Conservation (phyloP, 805 yeast species). For the Zygosaccharomyces rouxii region DNA sequence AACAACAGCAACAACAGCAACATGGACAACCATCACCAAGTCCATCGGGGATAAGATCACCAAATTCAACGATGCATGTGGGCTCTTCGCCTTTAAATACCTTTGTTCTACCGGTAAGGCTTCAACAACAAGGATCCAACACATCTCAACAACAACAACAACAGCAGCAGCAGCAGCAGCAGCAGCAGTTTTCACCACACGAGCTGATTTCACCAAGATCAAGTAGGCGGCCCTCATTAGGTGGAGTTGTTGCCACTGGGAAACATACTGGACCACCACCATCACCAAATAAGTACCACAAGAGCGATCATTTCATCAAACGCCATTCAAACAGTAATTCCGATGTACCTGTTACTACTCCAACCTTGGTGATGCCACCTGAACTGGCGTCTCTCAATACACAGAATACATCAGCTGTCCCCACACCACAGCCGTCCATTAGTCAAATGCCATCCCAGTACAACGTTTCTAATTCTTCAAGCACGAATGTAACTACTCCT, state of each 20-base stretch:
- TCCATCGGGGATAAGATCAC: slow-evolving; percentile 8
- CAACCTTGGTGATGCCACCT: slow-evolving; percentile 27
- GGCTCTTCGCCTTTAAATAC: slow-evolving; percentile 11
- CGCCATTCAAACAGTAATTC: slow-evolving; percentile 12
- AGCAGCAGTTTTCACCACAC: slow-evolving; percentile 9
- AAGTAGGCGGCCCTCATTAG: slow-evolving; percentile 20
- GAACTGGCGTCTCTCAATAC: slow-evolving; percentile 25
- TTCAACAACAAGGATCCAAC: slow-evolving; percentile 3
- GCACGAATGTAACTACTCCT: slow-evolving; percentile 5
- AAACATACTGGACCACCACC: slow-evolving; percentile 9
- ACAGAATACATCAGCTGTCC: slow-evolving; percentile 21
- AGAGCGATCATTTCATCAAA: slow-evolving; percentile 9
- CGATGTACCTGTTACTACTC: slow-evolving; percentile 16
- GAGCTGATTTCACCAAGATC: slow-evolving; percentile 19
- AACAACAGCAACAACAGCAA: background rate
- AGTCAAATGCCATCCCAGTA: slow-evolving; percentile 12
- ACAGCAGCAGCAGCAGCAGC: slow-evolving; percentile 7
- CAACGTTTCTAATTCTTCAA: slow-evolving; percentile 9
- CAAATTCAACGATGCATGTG: slow-evolving; percentile 10
- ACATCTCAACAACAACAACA: slow-evolving; percentile 5
- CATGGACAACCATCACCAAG: background rate
- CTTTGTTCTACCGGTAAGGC: slow-evolving; percentile 11
- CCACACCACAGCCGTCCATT: slow-evolving; percentile 12
- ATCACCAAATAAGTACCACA: slow-evolving; percentile 10
- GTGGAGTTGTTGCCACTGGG: slow-evolving; percentile 9